Evolutionary conservation across 495 filamentous ascomycete species (phyloP), one percentile per base, ranked within the genome.

Genomic region (Lepidopterella palustris): DNA sequence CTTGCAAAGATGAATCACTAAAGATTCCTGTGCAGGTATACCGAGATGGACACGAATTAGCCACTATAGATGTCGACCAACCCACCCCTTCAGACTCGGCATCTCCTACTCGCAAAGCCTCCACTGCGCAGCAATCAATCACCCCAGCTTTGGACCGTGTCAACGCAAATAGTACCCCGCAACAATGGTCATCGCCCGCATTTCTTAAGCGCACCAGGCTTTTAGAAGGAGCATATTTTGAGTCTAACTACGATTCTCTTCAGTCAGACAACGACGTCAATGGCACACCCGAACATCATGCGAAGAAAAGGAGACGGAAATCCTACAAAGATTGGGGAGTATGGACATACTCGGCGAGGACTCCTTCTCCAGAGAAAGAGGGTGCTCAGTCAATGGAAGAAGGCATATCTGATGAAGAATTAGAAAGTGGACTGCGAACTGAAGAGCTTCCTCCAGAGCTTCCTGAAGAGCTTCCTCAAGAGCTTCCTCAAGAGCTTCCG

Each of bases 291-390:
- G 80, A 77, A 18, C 83, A 80, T 9, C 86, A 79, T 56, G 83
- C 85, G 27, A 82, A 79, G 29, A 96, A 95, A 73, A 81, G 83
- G 57, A 60, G 59, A 47, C 80, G 83, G 5, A 82, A 83, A 53
- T 93, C 95, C 67, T 87, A 84, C 42, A 79, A 83, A 28, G 77
- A 78, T 21, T 83, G 83, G 62, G 79, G 73, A 9, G 76, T 82
- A 23, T 96, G 90, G 91, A 82, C 81, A 57, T 84, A 88, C 65
- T 73, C 77, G 26, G 85, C 87, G 61, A 79, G 82, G 65, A 82
- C 84, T 2, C 81, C 80, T 24, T 90, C 83, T 42, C 85, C 87
- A 0, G 76, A 79, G 42, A 85, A 83, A 52, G 72, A 69, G n/a
- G 67, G 70, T 52, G 64, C 65, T 45, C 61, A 54, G 20, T 24